Evolutionary conservation across 345 rosid genomes (phyloP).

Genomic region (Sisymbrium irio): DNA sequence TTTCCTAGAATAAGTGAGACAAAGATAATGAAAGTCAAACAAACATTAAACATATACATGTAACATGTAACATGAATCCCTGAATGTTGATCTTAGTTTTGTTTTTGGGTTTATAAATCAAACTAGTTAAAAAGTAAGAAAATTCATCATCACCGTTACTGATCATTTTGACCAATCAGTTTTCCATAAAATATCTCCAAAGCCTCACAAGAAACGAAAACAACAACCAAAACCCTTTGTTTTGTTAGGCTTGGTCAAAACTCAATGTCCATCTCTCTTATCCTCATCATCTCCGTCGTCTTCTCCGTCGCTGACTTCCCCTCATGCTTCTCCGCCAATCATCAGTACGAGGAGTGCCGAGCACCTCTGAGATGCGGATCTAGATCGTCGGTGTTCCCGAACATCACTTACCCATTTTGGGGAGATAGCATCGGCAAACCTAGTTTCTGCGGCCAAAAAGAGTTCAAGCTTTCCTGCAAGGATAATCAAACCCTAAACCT

Average conservation of each 20-base stretch:
- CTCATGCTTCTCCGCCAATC: slow-evolving; percentile 20
- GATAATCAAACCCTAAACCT: background rate
- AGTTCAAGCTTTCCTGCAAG: slow-evolving; percentile 39
- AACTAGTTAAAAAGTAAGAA: too few species aligned
- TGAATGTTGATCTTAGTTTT: too few species aligned
- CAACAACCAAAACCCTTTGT: background rate
- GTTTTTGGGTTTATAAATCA: too few species aligned
- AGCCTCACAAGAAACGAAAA: too few species aligned
- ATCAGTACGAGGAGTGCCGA: slow-evolving; percentile 33
- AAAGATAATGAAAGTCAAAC: too few species aligned
- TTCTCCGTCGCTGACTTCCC: slow-evolving; percentile 25
- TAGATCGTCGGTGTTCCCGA: background rate
- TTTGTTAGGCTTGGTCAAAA: background rate
- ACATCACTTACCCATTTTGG: slow-evolving; percentile 55
- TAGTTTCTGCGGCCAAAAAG: slow-evolving; percentile 34
- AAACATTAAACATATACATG: too few species aligned
- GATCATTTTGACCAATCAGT: slow-evolving; percentile 20
- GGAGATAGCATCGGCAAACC: slow-evolving; percentile 12
- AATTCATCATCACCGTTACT: too few species aligned
- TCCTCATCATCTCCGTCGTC: slow-evolving; percentile 21
- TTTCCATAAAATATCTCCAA: too few species aligned
- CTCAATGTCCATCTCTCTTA: slow-evolving; percentile 22
- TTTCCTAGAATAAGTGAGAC: too few species aligned
- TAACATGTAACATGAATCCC: too few species aligned
- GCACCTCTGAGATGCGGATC: slow-evolving; percentile 36